Conservation (phyloP, 2,329 filamentous ascomycete species). For the Epichloe typhina region DNA sequence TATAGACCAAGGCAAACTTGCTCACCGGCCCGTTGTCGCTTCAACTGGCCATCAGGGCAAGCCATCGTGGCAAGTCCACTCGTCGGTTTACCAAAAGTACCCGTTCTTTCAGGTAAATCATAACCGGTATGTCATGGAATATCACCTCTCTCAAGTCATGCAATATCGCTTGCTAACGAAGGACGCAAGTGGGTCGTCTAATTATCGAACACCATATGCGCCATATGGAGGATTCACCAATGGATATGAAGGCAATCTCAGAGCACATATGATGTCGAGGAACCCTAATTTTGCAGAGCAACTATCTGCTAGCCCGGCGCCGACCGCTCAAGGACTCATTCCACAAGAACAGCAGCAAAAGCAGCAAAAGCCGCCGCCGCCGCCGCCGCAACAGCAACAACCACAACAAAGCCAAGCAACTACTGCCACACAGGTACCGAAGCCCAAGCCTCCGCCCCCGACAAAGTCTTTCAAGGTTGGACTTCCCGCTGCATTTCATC, state of each 20-base stretch:
- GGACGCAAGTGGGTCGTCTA: constrained; percentile 33
- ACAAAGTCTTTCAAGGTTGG: constrained; percentile 22
- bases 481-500: constrained; percentile 12
- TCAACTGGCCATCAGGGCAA: constrained; percentile 13
- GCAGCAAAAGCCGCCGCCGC: background rate
- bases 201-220: constrained; percentile 48
- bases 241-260: constrained; percentile 41
- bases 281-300: constrained; percentile 16
- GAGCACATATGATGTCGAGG: constrained; percentile 29
- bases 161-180: constrained; percentile 8
- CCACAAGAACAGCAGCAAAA: background rate
- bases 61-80: constrained; percentile 21
- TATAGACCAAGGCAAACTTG: background rate
- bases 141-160: background rate
- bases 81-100: constrained; percentile 38
- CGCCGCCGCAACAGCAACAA: background rate
- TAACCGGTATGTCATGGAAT: constrained; percentile 32
- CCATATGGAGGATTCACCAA: constrained; percentile 46
- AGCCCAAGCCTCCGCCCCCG: constrained; percentile 12
- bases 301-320: background rate
- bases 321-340: background rate
- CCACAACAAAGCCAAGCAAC: background rate
- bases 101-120: constrained; percentile 47
- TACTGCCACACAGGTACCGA: constrained; percentile 7
- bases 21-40: background rate